Evolutionary conservation across 805 yeast species (phyloP), one percentile per base, ranked within the genome.

Genomic region (Suhomyces canberraensis): DNA sequence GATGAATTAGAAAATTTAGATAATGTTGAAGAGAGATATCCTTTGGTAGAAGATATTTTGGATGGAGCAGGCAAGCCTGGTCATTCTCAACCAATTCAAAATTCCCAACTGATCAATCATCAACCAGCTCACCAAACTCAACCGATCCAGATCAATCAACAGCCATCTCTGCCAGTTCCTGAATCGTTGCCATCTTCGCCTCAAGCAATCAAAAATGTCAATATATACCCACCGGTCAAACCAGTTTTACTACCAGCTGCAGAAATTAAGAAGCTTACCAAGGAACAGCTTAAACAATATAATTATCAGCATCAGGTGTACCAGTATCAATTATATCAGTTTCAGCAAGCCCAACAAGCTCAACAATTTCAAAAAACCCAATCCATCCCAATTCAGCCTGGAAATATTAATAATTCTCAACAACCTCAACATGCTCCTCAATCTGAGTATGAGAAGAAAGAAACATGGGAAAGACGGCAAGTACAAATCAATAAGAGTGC

Each of bases 11-110:
- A 61, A 4, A 56, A 71, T 22, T 46, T 68, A 36, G 71, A 67
- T 18, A 56, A 66, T 37, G 75, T 70, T 1, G 81, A 75, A 47
- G 71, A 71, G 39, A 56, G 81, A 33, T 78, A 67, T 45, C 83
- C 79, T 1, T 66, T 74, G 2, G 47, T 73, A n/a, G 75, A 71
- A 17, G 64, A 41, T 14, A 37, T 43, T 17, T 33, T 40, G 22
- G 44, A 33, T 15, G 28, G 21, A 11, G 8, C 35, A 6, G 9
- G 4, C 19, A n/a, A 18, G 11, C n/a, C n/a, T n/a, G n/a, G n/a
- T n/a, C 17, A 20, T 9, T 7, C 8, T 20, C 22, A 20, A 20
- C 22, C 22, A 20, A 20, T 20, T 7, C 8, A 7, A 20, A 7
- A 7, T 20, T 7, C 22, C 8, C 22, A 7, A 7, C n/a, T n/a